Conservation (phyloP, 2,329 filamentous ascomycete genomes). For the Fusarium guadeloupense region DNA sequence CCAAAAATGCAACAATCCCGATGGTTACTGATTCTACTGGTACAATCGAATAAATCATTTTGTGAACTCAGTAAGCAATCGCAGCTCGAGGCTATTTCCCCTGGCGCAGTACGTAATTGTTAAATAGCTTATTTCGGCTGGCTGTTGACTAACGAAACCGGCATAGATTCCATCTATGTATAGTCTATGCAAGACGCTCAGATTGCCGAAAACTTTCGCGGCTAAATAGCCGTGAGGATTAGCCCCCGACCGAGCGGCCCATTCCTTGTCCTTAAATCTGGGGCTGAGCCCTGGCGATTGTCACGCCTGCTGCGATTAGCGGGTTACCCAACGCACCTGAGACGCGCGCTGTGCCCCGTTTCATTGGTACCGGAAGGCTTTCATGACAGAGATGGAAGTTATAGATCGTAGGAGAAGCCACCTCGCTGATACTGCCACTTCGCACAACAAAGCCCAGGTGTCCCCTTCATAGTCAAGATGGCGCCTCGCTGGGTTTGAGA, state of each 20-base stretch:
- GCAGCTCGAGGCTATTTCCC: conserved; percentile 1
- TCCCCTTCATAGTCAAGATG: neutral
- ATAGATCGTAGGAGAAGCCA: conserved; percentile 4
- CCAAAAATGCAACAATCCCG: neutral
- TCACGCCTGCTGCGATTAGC: neutral
- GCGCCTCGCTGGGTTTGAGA: neutral
- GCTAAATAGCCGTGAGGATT: too few species aligned
- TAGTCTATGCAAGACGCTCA: neutral
- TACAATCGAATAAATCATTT: neutral
- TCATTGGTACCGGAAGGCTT: neutral
- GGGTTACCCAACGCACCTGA: neutral
- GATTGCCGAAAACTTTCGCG: too few species aligned
- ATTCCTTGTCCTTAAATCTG: neutral
- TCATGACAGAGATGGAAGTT: neutral
- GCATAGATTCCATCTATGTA: conserved; percentile 1
- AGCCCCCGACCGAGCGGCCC: too few species aligned
- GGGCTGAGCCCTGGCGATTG: neutral
- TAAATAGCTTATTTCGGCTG: neutral
- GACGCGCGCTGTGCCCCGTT: neutral
- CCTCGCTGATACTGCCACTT: conserved; percentile 6
- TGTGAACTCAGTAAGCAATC: conserved; percentile 1
- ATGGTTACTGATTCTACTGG: neutral
- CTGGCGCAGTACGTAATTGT: neutral
- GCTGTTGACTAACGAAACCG: neutral
- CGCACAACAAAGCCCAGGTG: conserved; percentile 1